These are phyloP conservation scores for Reticulascus tulasneorum DNA, from an alignment of 2,329 filamentous ascomycete genomes.

Conservation along the genomic window DNA sequence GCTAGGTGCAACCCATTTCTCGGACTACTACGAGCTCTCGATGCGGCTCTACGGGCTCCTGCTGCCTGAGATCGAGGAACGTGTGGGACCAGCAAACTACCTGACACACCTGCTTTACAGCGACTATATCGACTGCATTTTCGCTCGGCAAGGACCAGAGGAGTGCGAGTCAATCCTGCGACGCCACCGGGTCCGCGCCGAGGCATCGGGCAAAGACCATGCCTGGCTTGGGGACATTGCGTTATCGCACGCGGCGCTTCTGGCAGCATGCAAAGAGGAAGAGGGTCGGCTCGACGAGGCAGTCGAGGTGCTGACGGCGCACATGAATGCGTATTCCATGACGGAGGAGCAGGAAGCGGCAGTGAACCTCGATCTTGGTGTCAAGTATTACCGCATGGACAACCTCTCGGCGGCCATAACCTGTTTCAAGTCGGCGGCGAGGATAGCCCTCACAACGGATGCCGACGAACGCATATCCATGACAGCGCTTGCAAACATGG, in stretches of 20 bases:
- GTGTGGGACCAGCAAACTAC: slow-evolving; percentile 26
- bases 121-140: slow-evolving; percentile 29
- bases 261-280: slow-evolving; percentile 23
- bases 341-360: slow-evolving; percentile 26
- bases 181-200: slow-evolving; percentile 22
- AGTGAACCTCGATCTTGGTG: slow-evolving; percentile 26
- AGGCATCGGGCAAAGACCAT: slow-evolving; percentile 24
- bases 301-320: slow-evolving; percentile 21
- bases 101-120: slow-evolving; percentile 28
- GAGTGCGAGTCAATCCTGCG: slow-evolving; percentile 25
- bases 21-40: slow-evolving; percentile 28
- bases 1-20: slow-evolving; percentile 24
- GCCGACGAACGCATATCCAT: slow-evolving; percentile 27
- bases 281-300: slow-evolving; percentile 25
- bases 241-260: slow-evolving; percentile 24
- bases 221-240: slow-evolving; percentile 27
- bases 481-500: slow-evolving; percentile 29
- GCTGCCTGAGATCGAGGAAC: slow-evolving; percentile 25
- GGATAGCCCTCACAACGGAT: slow-evolving; percentile 21
- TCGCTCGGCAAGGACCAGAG: slow-evolving; percentile 19
- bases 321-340: slow-evolving; percentile 24
- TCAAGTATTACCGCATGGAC: slow-evolving; percentile 25
- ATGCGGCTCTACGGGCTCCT: slow-evolving; percentile 25
- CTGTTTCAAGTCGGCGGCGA: slow-evolving; percentile 24
- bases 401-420: slow-evolving; percentile 23